Conservation (phyloP, 2,329 filamentous ascomycete species). For the Lizonia empirigonia region DNA sequence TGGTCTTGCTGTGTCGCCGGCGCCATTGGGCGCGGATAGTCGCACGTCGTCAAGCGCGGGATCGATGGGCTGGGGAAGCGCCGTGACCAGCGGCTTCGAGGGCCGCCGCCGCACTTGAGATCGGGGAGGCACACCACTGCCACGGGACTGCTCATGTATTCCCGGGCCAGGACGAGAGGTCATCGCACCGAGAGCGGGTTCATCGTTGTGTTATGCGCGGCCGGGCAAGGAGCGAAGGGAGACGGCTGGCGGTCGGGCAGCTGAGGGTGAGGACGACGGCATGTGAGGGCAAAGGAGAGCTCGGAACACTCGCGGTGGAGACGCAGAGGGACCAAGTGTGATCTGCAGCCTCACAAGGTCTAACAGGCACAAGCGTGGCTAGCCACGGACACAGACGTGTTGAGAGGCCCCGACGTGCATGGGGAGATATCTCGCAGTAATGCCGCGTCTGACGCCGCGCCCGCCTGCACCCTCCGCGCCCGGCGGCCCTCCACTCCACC, state of each 20-base stretch:
- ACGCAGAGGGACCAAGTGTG: constrained; percentile 5
- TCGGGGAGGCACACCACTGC: constrained; percentile 38
- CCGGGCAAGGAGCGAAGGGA: constrained; percentile 25
- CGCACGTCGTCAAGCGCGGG: constrained; percentile 41
- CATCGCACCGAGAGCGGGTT: constrained; percentile 50
- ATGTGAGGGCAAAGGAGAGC: constrained; percentile 6
- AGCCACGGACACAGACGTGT: constrained; percentile 15
- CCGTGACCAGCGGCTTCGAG: constrained; percentile 33
- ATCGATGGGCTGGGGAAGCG: constrained; percentile 41
- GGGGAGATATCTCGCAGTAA: constrained; percentile 6
- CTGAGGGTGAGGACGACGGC: constrained; percentile 7
- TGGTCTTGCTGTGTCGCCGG: constrained; percentile 29
- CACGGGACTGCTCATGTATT: constrained; percentile 47
- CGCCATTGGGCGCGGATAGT: constrained; percentile 30
- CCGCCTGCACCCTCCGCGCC: neutral
- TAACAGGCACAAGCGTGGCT: constrained; percentile 9
- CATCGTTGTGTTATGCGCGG: constrained; percentile 46
- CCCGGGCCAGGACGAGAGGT: constrained; percentile 52
- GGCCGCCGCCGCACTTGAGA: constrained; percentile 37
- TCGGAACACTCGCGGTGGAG: constrained; percentile 1
- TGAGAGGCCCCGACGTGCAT: constrained; percentile 10
- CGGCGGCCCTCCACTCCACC: constrained; percentile 9
- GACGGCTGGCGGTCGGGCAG: constrained; percentile 20
- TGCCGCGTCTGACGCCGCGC: constrained; percentile 4
- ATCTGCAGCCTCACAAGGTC: constrained; percentile 18